A percentile compares a stretch with the other conserved stretches of the same genome.
Conservation (phyloP, 1,284 basidiomycete genomes). For the Ustilago cynodontis region DNA sequence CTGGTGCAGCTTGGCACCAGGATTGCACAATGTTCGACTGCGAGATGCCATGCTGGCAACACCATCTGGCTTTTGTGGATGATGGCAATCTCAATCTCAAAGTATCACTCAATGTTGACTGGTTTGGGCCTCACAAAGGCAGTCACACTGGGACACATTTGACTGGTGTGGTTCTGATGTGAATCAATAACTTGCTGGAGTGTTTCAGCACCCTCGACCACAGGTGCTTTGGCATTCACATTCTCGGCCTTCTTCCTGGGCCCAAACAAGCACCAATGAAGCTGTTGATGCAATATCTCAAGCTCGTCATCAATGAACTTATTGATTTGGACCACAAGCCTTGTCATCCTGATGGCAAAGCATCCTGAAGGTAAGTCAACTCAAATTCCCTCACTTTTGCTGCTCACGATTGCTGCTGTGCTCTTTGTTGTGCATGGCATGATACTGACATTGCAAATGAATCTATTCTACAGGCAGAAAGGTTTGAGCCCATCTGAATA, state of each 20-base stretch:
- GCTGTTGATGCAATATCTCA: neutral
- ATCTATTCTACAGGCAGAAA: conserved; percentile 1
- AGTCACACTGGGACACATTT: neutral
- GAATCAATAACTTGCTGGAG: conserved; percentile 1
- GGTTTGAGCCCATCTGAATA: neutral
- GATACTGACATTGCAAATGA: neutral
- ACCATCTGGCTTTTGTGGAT: conserved; percentile 1
- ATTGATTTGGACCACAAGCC: neutral
- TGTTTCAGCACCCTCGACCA: conserved; percentile 1
- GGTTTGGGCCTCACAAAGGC: conserved; percentile 6
- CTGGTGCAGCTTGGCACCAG: neutral
- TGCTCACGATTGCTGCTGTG: neutral
- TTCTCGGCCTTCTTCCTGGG: neutral
- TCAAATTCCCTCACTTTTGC: too few relatives aligned
- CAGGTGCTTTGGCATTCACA: neutral
- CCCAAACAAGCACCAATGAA: neutral
- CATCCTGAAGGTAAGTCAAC: conserved; percentile 5
- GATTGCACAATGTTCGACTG: conserved; percentile 2
- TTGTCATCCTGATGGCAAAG: neutral
- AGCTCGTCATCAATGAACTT: neutral
- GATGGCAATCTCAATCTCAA: conserved; percentile 10
- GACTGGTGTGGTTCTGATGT: conserved; percentile 1
- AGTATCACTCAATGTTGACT: conserved; percentile 3
- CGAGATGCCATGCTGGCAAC: neutral
- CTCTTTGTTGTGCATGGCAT: neutral